A percentile compares a stretch with the other conserved stretches of the same genome.
phyloP scores from a whole-genome alignment of 2,329 filamentous ascomycete species.

The Orbilia javanica region DNA sequence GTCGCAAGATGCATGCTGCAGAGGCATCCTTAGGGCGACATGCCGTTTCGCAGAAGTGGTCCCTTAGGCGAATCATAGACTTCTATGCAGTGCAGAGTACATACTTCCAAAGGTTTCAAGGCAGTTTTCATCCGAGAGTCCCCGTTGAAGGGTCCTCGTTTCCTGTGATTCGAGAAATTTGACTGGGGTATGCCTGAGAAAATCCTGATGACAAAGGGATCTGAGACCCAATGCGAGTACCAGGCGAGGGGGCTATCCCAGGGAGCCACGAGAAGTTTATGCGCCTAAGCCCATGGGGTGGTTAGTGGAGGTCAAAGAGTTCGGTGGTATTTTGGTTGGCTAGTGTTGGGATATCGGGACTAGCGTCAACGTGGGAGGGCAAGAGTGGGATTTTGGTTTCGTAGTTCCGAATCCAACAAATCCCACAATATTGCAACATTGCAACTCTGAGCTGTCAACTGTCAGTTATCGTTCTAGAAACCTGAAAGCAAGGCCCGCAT shows the following conservation, averaged over 20 bases:
- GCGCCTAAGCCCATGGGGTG: conserved; percentile 5
- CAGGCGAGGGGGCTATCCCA: conserved; percentile 12
- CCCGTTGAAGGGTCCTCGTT: background rate
- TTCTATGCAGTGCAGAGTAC: too few relatives aligned
- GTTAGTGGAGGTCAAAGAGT: conserved; percentile 21
- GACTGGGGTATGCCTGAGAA: conserved; percentile 27
- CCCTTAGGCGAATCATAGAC: conserved; percentile 6
- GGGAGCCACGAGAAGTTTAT: conserved; percentile 35
- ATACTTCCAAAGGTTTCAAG: conserved; percentile 34
- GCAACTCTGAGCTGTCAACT: conserved; percentile 27
- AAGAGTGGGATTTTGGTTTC: background rate
- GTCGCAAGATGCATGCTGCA: conserved; percentile 29
- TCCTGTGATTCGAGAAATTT: conserved; percentile 21
- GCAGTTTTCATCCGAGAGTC: background rate
- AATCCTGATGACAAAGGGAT: conserved; percentile 23
- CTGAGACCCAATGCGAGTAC: conserved; percentile 30
- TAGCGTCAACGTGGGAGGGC: background rate
- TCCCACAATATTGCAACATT: background rate
- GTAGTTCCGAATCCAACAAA: background rate
- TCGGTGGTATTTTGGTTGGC: background rate
- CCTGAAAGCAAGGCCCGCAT: conserved; percentile 19
- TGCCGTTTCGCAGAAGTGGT: conserved; percentile 34
- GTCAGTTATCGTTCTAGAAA: background rate
- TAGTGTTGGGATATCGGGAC: background rate
- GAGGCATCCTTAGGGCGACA: background rate